A percentile compares a stretch with the other conserved stretches of the same genome.
Evolutionary conservation across 805 yeast species (phyloP).

Genomic region (Priceomyces haplophilus): DNA sequence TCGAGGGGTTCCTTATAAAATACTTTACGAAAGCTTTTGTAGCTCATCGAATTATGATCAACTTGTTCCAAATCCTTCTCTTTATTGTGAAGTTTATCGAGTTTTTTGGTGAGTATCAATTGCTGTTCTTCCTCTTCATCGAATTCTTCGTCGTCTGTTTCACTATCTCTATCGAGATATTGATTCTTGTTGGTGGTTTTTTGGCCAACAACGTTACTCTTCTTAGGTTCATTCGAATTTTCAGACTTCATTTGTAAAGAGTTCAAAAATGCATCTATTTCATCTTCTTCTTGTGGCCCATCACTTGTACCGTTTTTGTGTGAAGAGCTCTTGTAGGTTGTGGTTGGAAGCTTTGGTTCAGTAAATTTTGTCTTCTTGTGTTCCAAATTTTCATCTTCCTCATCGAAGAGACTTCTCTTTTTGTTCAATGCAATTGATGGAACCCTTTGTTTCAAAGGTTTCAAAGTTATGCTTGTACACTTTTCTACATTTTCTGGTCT

Average conservation of each 20-base stretch:
- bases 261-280: slow-evolving; percentile 15
- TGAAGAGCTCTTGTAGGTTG: background rate
- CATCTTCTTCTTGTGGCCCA: slow-evolving; percentile 14
- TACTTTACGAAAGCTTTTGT: slow-evolving; percentile 54
- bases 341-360: slow-evolving; percentile 7
- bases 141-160: slow-evolving; percentile 21
- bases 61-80: slow-evolving; percentile 51
- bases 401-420: slow-evolving; percentile 13
- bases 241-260: background rate
- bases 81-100: slow-evolving; percentile 42
- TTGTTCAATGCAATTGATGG: slow-evolving; percentile 1
- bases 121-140: slow-evolving; percentile 36
- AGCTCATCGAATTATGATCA: slow-evolving; percentile 42
- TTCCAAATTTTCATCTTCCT: slow-evolving; percentile 15
- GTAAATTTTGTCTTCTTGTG: slow-evolving; percentile 8
- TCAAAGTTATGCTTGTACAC: background rate
- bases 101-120: slow-evolving; percentile 32
- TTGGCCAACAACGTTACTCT: background rate
- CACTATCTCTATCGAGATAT: slow-evolving; percentile 2
- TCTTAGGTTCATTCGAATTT: background rate
- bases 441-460: slow-evolving; percentile 1
- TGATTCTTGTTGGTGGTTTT: background rate
- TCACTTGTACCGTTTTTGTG: background rate
- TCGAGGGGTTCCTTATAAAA: slow-evolving; percentile 66
- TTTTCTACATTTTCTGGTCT: background rate